phyloP scores from a whole-genome alignment of 352 stramenopile genomes.

The Sclerospora graminicola region DNA sequence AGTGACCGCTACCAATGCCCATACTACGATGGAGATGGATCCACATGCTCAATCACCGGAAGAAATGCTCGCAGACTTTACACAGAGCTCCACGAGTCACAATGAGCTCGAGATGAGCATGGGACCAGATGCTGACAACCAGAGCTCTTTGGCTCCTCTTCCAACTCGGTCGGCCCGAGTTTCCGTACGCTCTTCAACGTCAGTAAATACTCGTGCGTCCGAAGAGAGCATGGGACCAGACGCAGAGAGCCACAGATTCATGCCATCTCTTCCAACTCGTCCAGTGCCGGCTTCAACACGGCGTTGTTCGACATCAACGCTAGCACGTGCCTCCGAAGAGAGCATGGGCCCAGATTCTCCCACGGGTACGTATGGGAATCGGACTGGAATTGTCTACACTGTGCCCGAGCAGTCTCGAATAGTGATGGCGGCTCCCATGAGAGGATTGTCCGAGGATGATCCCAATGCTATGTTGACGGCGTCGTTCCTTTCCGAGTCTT shows the following conservation, averaged over 20 bases:
- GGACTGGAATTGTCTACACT: conserved; percentile 25
- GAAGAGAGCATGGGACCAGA: not conserved
- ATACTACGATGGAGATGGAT: conserved; percentile 11
- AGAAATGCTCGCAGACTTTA: conserved; percentile 10
- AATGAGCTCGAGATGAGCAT: conserved; percentile 18
- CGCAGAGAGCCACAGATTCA: not conserved
- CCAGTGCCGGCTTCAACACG: not conserved
- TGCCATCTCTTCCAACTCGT: not conserved
- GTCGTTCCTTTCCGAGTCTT: conserved; percentile 20
- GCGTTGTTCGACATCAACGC: not conserved
- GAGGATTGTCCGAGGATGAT: conserved; percentile 2
- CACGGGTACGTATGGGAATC: conserved; percentile 11
- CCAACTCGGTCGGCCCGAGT: not conserved
- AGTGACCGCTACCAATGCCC: conserved; percentile 20
- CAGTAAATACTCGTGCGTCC: not conserved
- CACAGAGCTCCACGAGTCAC: conserved; percentile 8
- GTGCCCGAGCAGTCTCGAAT: conserved; percentile 16
- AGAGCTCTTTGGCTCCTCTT: not conserved
- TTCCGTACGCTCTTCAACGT: no score
- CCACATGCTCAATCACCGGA: not conserved
- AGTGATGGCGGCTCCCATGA: conserved; percentile 11
- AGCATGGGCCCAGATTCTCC: conserved; percentile 16
- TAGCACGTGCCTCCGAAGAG: not conserved
- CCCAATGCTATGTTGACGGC: conserved; percentile 9
- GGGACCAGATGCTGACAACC: conserved; percentile 5